Evolutionary conservation across 78 protist genomes (phyloP), one percentile per base, ranked within the genome.

Genomic region (Emiliania huxleyi): DNA sequence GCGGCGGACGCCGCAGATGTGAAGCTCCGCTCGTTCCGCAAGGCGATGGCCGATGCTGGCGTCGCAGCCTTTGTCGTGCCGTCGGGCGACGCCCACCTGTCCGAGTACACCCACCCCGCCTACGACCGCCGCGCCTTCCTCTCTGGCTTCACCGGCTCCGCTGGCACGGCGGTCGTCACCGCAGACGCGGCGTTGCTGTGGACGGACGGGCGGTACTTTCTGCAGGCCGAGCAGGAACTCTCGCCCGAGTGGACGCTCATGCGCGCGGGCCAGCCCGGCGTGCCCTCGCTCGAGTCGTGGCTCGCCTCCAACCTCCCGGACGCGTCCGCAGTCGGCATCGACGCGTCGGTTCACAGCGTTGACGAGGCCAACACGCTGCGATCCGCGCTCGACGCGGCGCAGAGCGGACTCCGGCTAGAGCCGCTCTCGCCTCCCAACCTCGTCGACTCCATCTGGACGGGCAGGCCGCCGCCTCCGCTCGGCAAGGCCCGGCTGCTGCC

Each of bases 141-240:
- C 81, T 93, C 97, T 40, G 96, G 96, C 43, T 98, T 98, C 96
- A 93, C 94, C 29, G 99, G 99, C 35, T 94, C 97, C 5, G 93
- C 98, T 0, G 98, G 98, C 46, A 90, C 87, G n/a, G 98, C 96
- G 18, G 91, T 98, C 22, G 95, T 98, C 26, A 96, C 97, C 2
- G 23, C 1, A 21, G 19, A 25, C 52, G 23, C 88, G 42, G 97
- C 98, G 5, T 49, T 93, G 35, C 69, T 98, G 43, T 98, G 99
- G 99, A 98, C 99, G 6, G 99, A 98, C 52, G 98, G 98, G 29
- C 79, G 95, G 19, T 94, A 94, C 93, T 71, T 90, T 21, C 48
- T 55, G 45, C 95, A 94, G 43, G 95, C 95, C 3, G 33, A 5
- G 26, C 15, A 90, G 87, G 73, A 94, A 90, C 79, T 94, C 15